A percentile compares a stretch with the other conserved stretches of the same genome.
Conservation (phyloP, 2,329 filamentous ascomycete species). For the Sporothrix mexicana region DNA sequence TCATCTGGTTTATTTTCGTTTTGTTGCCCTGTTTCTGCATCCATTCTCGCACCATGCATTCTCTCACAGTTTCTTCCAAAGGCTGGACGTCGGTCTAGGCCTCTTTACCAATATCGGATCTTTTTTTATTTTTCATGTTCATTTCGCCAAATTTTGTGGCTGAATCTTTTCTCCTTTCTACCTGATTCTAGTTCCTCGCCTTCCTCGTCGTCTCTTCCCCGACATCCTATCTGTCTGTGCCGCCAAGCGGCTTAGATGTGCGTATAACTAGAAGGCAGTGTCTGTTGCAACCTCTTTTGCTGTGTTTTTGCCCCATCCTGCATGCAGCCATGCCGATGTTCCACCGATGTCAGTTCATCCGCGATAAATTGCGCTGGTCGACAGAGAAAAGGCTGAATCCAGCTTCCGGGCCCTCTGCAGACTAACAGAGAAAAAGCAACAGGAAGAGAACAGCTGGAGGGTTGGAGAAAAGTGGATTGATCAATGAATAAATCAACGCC, state of each 20-base stretch:
- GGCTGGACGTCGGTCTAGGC: neutral
- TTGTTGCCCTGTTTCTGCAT: neutral
- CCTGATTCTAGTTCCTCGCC: neutral
- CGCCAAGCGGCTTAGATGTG: neutral
- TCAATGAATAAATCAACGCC: too few relatives aligned
- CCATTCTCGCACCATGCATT: neutral
- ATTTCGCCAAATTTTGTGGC: neutral
- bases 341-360: slow-evolving; percentile 28
- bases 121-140: neutral
- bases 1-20: neutral
- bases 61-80: neutral
- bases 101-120: neutral
- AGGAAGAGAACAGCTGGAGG: too few relatives aligned
- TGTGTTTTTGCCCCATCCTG: neutral
- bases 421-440: neutral
- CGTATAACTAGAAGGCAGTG: neutral
- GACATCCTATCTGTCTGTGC: neutral
- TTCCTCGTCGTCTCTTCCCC: neutral
- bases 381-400: slow-evolving; percentile 33
- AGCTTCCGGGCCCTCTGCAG: neutral
- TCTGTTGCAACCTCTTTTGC: neutral
- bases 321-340: neutral
- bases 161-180: neutral
- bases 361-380: slow-evolving; percentile 28
- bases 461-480: too few relatives aligned